phyloP scores from a whole-genome alignment of 139 green algal species.

The Monoraphidium neglectum region DNA sequence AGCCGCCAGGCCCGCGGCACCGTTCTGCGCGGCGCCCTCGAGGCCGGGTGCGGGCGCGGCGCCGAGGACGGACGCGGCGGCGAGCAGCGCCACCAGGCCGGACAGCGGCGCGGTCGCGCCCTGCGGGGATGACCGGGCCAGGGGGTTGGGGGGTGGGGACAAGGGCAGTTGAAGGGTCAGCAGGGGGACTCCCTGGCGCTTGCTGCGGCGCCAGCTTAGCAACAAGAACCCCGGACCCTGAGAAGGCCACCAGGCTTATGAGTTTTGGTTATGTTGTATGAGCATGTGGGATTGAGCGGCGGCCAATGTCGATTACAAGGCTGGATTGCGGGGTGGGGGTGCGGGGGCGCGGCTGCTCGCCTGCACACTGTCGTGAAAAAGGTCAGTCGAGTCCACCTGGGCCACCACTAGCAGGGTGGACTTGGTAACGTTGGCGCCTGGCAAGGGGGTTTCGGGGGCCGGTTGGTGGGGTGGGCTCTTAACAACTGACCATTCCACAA shows the following conservation, averaged over 20 bases:
- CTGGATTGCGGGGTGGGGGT: background rate
- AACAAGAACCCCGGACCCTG: background rate
- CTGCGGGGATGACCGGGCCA: constrained; percentile 25
- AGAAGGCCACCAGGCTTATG: background rate
- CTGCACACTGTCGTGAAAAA: constrained; percentile 64
- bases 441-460: no score
- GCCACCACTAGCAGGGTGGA: constrained; percentile 57
- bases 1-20: no score
- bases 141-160: background rate
- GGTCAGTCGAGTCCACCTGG: constrained; percentile 45
- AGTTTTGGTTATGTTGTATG: background rate
- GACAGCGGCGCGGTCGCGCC: constrained; percentile 64
- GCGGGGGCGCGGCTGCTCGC: constrained; percentile 4
- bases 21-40: background rate
- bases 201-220: background rate
- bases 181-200: background rate
- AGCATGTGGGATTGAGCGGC: background rate
- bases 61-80: constrained; percentile 17
- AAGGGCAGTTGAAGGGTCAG: no score
- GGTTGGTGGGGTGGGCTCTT: no score
- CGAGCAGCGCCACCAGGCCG: constrained; percentile 73
- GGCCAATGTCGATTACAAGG: background rate
- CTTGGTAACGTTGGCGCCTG: background rate
- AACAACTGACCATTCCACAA: no score
- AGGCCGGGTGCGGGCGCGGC: background rate